Conservation (phyloP, 2,329 filamentous ascomycete genomes). For the Hypomyces rosellus region DNA sequence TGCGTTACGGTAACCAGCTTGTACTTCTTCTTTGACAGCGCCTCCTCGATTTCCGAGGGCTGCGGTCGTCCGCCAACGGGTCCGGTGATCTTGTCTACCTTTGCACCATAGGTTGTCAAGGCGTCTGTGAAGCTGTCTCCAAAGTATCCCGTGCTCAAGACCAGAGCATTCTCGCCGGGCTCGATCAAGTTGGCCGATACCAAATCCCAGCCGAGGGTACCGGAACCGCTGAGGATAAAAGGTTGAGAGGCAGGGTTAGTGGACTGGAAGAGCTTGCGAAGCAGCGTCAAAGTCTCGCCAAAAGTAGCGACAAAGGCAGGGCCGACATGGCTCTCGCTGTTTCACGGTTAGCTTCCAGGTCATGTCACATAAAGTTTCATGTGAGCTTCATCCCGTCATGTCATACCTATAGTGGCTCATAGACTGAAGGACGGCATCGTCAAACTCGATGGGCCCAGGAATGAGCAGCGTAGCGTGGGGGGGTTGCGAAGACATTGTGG, state of each 20-base stretch:
- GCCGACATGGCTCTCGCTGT: conserved; percentile 88
- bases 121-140: conserved; percentile 92
- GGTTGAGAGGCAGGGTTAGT: conserved; percentile 77
- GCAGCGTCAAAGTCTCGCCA: conserved; percentile 78
- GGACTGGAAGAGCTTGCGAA: conserved; percentile 92
- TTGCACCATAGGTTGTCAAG: conserved; percentile 83
- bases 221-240: conserved; percentile 88
- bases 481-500: conserved; percentile 56
- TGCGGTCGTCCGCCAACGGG: conserved; percentile 84
- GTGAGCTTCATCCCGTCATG: no score
- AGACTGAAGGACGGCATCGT: conserved; percentile 89
- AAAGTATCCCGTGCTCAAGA: conserved; percentile 96
- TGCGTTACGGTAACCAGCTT: conserved; percentile 94
- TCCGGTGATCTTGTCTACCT: conserved; percentile 83
- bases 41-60: conserved; percentile 79
- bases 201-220: conserved; percentile 93
- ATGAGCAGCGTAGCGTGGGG: conserved; percentile 75
- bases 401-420: conserved; percentile 88
- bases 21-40: conserved; percentile 84
- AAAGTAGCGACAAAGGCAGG: conserved; percentile 84
- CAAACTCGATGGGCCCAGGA: conserved; percentile 95
- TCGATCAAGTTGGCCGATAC: conserved; percentile 92
- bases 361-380: neutral
- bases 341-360: conserved; percentile 10
- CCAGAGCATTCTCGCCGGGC: conserved; percentile 80